A percentile compares a stretch with the other conserved stretches of the same genome.
phyloP scores from a whole-genome alignment of 2,329 filamentous ascomycete genomes.

The Exophiala sp. region DNA sequence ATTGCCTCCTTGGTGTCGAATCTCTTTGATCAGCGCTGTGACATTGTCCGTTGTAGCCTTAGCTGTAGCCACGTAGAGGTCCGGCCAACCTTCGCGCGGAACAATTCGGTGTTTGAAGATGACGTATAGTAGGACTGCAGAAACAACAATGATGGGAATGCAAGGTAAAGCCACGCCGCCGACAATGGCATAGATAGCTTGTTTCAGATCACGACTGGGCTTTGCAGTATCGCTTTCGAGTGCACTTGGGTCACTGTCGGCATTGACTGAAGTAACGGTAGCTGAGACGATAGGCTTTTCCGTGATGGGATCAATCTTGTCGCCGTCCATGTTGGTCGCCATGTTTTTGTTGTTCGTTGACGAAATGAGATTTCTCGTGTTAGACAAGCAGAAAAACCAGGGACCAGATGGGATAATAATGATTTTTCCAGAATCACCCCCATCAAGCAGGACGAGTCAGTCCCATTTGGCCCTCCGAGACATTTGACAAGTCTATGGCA shows the following conservation, averaged over 20 bases:
- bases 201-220: not conserved
- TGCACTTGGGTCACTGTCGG: not conserved
- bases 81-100: not conserved
- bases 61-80: not conserved
- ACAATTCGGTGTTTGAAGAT: slow-evolving; percentile 7
- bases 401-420: not conserved
- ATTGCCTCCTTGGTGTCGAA: slow-evolving; percentile 8
- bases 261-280: not conserved
- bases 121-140: slow-evolving; percentile 5
- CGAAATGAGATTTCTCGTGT: not conserved
- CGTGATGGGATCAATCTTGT: not conserved
- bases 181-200: slow-evolving; percentile 4
- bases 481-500: not conserved
- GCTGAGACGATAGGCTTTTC: not conserved
- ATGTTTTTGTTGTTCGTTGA: not conserved
- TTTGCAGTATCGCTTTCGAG: not conserved
- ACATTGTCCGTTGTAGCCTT: not conserved
- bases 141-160: slow-evolving; percentile 9
- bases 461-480: not conserved
- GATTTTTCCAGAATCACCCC: not conserved
- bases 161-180: slow-evolving; percentile 9
- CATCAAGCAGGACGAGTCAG: too few relatives aligned
- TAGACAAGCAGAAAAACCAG: not conserved
- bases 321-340: not conserved
- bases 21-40: not conserved